Evolutionary conservation across 495 filamentous ascomycete genomes (phyloP).

Genomic region (Penicillium paradoxum): DNA sequence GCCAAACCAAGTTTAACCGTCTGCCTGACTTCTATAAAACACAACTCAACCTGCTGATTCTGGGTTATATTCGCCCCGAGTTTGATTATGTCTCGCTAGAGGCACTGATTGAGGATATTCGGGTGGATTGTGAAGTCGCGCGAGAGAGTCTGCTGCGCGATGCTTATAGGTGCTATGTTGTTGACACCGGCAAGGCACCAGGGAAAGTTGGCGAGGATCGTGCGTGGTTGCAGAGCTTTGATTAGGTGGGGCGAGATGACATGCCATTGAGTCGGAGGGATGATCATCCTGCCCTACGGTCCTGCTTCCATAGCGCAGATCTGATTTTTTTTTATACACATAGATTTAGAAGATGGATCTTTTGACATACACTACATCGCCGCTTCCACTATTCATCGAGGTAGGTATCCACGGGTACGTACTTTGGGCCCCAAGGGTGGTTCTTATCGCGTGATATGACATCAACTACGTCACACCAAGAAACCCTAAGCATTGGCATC

Average conservation of each 20-base stretch:
- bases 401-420: background rate
- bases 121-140: constrained; percentile 80
- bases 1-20: constrained; percentile 35
- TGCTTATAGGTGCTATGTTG: constrained; percentile 56
- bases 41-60: constrained; percentile 68
- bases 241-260: background rate
- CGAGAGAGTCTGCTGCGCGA: constrained; percentile 63
- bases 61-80: constrained; percentile 87
- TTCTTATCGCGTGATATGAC: constrained; percentile 8
- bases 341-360: background rate
- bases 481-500: constrained; percentile 18
- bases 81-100: constrained; percentile 82
- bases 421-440: background rate
- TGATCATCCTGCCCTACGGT: constrained; percentile 1
- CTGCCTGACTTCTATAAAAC: constrained; percentile 77
- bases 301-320: background rate
- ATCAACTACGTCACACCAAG: constrained; percentile 19
- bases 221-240: constrained; percentile 38
- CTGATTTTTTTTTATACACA: background rate
- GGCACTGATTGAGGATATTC: constrained; percentile 80
- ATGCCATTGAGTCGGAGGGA: background rate
- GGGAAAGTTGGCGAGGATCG: constrained; percentile 26
- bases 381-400: background rate
- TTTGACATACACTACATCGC: background rate
- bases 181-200: constrained; percentile 31